phyloP scores from a whole-genome alignment of 2,329 filamentous ascomycete species.

The Dothistroma pini region DNA sequence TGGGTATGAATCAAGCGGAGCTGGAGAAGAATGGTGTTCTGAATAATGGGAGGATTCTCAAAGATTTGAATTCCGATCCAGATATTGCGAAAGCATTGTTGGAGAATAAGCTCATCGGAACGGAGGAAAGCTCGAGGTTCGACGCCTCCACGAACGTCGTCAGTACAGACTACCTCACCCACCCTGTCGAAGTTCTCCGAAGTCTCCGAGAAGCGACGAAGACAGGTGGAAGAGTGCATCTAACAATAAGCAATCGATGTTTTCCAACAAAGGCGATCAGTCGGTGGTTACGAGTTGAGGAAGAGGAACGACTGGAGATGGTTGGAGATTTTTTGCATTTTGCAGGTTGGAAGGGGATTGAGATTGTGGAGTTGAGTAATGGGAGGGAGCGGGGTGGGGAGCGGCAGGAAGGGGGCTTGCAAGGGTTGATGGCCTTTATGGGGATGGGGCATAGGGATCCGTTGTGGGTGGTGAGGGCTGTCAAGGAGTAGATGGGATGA shows the following conservation, averaged over 20 bases:
- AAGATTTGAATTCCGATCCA: constrained; percentile 46
- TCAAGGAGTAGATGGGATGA: constrained; percentile 18
- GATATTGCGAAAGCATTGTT: constrained; percentile 28
- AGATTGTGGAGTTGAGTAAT: constrained; percentile 51
- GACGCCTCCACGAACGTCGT: constrained; percentile 51
- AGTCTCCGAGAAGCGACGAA: constrained; percentile 42
- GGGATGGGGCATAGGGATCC: constrained; percentile 39
- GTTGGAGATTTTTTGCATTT: constrained; percentile 53
- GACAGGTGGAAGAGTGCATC: constrained; percentile 46
- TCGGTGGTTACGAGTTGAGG: constrained; percentile 46
- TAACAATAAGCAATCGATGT: constrained; percentile 51
- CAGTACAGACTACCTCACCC: constrained; percentile 50
- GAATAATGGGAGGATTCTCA: constrained; percentile 33
- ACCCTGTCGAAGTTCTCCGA: constrained; percentile 45
- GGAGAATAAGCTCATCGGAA: constrained; percentile 10
- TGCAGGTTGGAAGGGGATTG: constrained; percentile 50
- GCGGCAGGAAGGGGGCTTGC: constrained; percentile 21
- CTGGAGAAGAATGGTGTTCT: constrained; percentile 42
- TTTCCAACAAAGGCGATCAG: constrained; percentile 53
- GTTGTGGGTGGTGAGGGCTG: constrained; percentile 44
- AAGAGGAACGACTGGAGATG: constrained; percentile 47
- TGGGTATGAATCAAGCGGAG: constrained; percentile 49
- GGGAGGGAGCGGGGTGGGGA: constrained; percentile 26
- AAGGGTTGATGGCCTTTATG: constrained; percentile 33
- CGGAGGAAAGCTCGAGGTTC: constrained; percentile 26